These are phyloP conservation scores for Plasmodium blacklocki DNA, from an alignment of 169 alveolate genomes.

Conservation along the genomic window DNA sequence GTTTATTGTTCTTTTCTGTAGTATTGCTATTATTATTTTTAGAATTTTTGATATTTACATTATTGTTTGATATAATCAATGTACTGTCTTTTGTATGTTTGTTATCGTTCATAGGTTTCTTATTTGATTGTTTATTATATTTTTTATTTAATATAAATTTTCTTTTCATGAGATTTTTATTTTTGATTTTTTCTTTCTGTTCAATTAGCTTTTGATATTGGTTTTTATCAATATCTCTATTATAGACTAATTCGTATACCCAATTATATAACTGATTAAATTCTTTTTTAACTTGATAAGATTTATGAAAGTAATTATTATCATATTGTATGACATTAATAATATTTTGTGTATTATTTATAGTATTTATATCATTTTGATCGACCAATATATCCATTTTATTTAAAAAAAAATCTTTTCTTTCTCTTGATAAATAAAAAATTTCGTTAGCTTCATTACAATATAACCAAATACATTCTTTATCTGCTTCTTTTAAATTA, in stretches of 20 bases:
- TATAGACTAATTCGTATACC: conserved; percentile 45
- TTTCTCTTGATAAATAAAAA: conserved; percentile 43
- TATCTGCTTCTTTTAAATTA: conserved; percentile 70
- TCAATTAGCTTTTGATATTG: conserved; percentile 28
- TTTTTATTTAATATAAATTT: neutral
- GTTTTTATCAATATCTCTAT: conserved; percentile 20
- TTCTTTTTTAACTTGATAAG: conserved; percentile 33
- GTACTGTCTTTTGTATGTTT: too few relatives aligned
- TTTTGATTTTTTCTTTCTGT: neutral
- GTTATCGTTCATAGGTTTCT: neutral
- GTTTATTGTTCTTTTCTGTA: neutral
- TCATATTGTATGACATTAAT: conserved; percentile 15
- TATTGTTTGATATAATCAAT: neutral
- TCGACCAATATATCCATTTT: conserved; percentile 8
- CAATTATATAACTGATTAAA: conserved; percentile 38
- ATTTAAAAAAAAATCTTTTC: conserved; percentile 42
- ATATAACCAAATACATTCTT: conserved; percentile 75
- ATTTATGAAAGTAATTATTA: conserved; percentile 28
- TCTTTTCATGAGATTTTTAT: neutral
- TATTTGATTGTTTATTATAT: neutral
- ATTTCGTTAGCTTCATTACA: conserved; percentile 74
- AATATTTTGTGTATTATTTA: conserved; percentile 14
- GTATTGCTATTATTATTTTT: neutral
- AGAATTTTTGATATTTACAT: neutral
- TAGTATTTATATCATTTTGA: neutral